Evolutionary conservation across 257 asterid genomes (phyloP), one percentile per base, ranked within the genome.

Genomic region (Solanum microdontum): DNA sequence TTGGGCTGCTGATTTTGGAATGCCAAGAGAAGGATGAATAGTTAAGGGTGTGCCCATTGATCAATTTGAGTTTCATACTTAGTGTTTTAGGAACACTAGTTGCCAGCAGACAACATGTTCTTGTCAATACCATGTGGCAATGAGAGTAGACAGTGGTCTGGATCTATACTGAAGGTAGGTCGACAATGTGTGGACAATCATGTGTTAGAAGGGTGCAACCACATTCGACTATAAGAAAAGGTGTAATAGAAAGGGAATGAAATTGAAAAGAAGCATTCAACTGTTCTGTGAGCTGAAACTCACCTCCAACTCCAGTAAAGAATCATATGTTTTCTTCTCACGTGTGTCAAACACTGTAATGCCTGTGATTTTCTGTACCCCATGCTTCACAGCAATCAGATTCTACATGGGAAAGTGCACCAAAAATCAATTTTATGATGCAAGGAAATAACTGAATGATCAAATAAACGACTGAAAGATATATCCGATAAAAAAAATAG

Each of bases 351-450:
- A 94, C 86, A 97, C 93, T 9, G 98, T 95, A 70, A 97, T 92
- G 87, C 98, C 98, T 19, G 94, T 90, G 91, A 97, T 92, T 92
- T 94, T 94, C 94, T 95, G 99, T 91, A 97, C 93, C 89, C 99
- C 99, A 74, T 89, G 95, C 93, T 95, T 94, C 36, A 92, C 87
- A 87, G 99, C 98, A 73, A 95, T 94, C 94, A 97, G 91, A 89
- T 94, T 93, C 99, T 97, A 96, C 95, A 91, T 69, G 76, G 72
- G 76, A 60, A 77, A 85, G 69, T 80, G 85, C 40, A 28, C 28
- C 39, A 28, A 26, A 8, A 28, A 15, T 80, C 85, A 45, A 26
- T 80, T 40, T 80, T 45, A 80, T 48, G 28, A 80, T 45, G 85
- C 64, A 75, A 75, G 21, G 24, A 17, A 80, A 45, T 66, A 45